phyloP scores from a whole-genome alignment of 192 early-diverging fungal species.

The Spizellomyces punctatus region DNA sequence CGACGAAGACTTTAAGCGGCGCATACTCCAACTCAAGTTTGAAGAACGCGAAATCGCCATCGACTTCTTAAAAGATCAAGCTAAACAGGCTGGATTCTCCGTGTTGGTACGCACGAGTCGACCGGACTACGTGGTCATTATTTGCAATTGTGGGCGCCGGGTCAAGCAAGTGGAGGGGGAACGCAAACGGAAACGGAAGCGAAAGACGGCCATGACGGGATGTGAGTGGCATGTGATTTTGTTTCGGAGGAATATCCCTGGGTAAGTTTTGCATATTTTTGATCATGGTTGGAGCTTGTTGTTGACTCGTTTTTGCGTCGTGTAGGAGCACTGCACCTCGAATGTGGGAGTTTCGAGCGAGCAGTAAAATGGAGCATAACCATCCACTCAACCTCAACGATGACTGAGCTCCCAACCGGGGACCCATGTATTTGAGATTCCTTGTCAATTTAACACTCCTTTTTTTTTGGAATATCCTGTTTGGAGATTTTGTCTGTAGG shows the following conservation, averaged over 20 bases:
- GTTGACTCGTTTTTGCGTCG: background rate
- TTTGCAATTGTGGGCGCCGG: slow-evolving; percentile 39
- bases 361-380: slow-evolving; percentile 40
- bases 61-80: slow-evolving; percentile 29
- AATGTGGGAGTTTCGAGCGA: slow-evolving; percentile 36
- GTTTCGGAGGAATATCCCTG: slow-evolving; percentile 24
- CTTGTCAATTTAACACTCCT: too few species aligned
- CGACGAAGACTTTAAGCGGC: slow-evolving; percentile 28
- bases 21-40: slow-evolving; percentile 27
- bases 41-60: slow-evolving; percentile 26
- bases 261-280: slow-evolving; percentile 8
- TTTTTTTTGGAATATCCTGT: too few species aligned
- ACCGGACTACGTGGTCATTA: slow-evolving; percentile 40
- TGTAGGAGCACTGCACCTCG: slow-evolving; percentile 23
- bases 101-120: slow-evolving; percentile 36
- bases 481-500: too few species aligned
- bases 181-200: slow-evolving; percentile 33
- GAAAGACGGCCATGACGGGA: slow-evolving; percentile 42
- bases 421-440: too few species aligned
- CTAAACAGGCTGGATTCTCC: slow-evolving; percentile 26
- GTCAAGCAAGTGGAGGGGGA: slow-evolving; percentile 27
- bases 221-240: slow-evolving; percentile 43
- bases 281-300: background rate
- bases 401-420: too few species aligned
- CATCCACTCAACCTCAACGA: slow-evolving; percentile 13